Evolutionary conservation across 768 basidiomycete genomes (phyloP), one percentile per base, ranked within the genome.

Genomic region (Rubroboletus pulcherrimus): DNA sequence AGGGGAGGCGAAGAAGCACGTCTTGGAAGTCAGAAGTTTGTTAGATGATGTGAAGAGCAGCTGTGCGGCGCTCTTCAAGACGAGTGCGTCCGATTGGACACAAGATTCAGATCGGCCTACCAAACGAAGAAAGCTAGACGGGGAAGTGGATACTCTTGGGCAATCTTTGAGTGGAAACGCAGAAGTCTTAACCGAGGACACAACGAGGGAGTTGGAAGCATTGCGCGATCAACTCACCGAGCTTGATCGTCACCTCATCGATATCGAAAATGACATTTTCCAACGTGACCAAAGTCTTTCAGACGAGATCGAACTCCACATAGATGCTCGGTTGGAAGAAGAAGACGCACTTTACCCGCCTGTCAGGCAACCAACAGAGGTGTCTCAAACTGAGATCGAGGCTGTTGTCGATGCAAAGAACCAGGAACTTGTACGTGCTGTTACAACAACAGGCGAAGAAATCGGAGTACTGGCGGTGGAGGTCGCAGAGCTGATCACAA

Each of bases 241-340:
- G 4, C 64, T 77, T 7, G 67, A 69, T 12, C 49, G 54, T 42
- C 66, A 69, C 15, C 52, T 77, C 35, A 4, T 56, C 26, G 71
- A 74, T 19, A 61, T 77, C 26, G 64, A 73, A 56, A 75, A 77
- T 51, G 69, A 72, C 43, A 58, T 77, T 21, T 61, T 56, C 4
- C 75, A 77, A 57, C 71, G 69, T 51, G 65, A 75, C 51, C 39
- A 46, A 26, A 54, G 66, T 34, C 17, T 75, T 33, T 59, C 64
- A 5, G 62, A 65, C 19, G 63, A 72, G 52, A 63, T 75, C 29
- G 68, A 73, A n/a, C 57, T 63, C 54, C 56, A 57, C 33, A 59
- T 76, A 35, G 62, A 65, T 15, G 62, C 63, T 38, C 67, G 69
- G 46, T 40, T 74, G 17, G 61, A 67, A 43, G 71, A 67, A 37